A percentile compares a stretch with the other conserved stretches of the same genome.
phyloP scores from a whole-genome alignment of 257 asterid species.

The Fraxinus quadrangulata region DNA sequence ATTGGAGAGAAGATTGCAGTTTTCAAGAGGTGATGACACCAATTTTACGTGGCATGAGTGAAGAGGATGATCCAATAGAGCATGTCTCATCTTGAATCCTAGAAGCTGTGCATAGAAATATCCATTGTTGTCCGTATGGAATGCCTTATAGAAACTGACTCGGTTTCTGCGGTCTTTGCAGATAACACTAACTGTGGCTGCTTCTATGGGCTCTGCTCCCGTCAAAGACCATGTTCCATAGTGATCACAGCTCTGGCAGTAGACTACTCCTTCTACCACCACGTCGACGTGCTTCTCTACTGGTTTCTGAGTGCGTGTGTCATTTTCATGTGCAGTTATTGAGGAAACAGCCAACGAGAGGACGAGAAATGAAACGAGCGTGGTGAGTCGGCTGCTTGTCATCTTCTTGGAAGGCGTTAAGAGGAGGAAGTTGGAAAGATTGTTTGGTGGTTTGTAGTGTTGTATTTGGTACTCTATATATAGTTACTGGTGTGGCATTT shows the following conservation, averaged over 20 bases:
- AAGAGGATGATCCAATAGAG: conserved; percentile 81
- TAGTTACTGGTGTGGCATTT: conserved; percentile 24
- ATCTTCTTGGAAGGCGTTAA: conserved; percentile 37
- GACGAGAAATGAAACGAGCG: conserved; percentile 40
- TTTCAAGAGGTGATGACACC: conserved; percentile 65
- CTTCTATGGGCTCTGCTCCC: conserved; percentile 55
- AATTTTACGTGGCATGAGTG: conserved; percentile 76
- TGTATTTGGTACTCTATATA: conserved; percentile 31
- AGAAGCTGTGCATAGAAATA: conserved; percentile 74
- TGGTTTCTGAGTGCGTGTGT: neutral
- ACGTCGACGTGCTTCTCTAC: conserved; percentile 46
- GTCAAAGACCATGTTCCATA: conserved; percentile 64
- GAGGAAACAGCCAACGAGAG: conserved; percentile 41
- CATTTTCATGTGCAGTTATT: conserved; percentile 25
- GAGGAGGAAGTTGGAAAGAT: neutral
- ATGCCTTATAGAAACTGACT: conserved; percentile 75
- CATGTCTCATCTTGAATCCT: conserved; percentile 71
- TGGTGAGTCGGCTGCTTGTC: conserved; percentile 51
- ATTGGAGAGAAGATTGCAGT: conserved; percentile 63
- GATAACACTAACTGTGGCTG: conserved; percentile 64
- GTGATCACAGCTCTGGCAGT: conserved; percentile 71
- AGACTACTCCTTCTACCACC: conserved; percentile 78
- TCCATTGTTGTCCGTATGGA: conserved; percentile 55
- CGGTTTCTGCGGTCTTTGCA: conserved; percentile 73
- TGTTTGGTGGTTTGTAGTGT: conserved; percentile 14